Evolutionary conservation across 2,329 filamentous ascomycete species (phyloP), one percentile per base, ranked within the genome.

Genomic region (Nakataea oryzae): DNA sequence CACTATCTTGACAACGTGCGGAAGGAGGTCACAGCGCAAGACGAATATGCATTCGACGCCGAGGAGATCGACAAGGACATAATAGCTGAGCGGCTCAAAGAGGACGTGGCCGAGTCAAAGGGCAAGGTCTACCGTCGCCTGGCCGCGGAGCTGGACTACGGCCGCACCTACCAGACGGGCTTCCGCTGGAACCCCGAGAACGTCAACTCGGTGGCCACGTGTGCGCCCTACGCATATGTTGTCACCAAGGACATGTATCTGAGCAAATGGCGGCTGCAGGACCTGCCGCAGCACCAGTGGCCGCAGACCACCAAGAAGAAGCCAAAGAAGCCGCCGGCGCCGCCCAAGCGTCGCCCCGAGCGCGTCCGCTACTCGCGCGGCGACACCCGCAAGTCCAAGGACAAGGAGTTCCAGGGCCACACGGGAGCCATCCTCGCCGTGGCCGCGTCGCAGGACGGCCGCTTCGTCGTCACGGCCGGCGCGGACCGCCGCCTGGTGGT

Each of bases 61-160:
- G 92, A 88, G 68, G 91, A 97, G 61, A 90, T 99, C 63, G 95
- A 97, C 76, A 83, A 89, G 63, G 95, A 99, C 71, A 78, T 97
- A 68, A 93, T 99, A 69, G 92, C 93, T 55, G 90, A 96, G 74
- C 81, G 93, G 68, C 78, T 99, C 69, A 87, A 93, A 74, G 91
- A 97, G 75, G 95, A 97, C 72, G 90, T 95, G 56, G 87, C 95
- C 61, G 95, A 97, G 76, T 85, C 86, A 62, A 97, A 97, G 77
- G 95, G 95, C 63, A 88, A 89, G 68, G 83, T 96, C 59, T 97
- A 96, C 76, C 85, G 91, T 60, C 85, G 86, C 72, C 84, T 99
- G 67, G 89, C 90, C 47, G 78, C 83, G 27, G 83, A 90, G 67
- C 80, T 96, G 66, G 85, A 87, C 65, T 89, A 96, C 72, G 78